Evolutionary conservation across 371 early-diverging fungal species (phyloP).

Genomic region (Mortierella sp.): DNA sequence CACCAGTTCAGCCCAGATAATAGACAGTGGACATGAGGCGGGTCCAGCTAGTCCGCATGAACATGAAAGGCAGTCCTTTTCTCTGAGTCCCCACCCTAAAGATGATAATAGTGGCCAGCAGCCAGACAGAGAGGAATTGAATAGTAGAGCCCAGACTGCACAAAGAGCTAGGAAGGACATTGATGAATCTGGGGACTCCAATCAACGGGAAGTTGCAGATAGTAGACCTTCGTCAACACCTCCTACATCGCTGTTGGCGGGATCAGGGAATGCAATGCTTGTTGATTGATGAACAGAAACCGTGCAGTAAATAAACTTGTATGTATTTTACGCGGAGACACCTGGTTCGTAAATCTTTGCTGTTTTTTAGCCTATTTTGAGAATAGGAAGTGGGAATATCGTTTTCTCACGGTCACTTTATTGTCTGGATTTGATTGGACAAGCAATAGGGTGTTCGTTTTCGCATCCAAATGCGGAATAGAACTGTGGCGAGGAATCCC

Average conservation of each 20-base stretch:
- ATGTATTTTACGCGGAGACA: no score
- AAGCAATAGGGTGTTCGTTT: background rate
- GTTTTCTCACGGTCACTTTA: constrained; percentile 4
- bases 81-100: background rate
- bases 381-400: background rate
- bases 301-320: background rate
- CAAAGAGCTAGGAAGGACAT: background rate
- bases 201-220: background rate
- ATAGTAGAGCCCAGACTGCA: background rate
- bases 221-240: background rate
- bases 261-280: constrained; percentile 4
- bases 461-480: constrained; percentile 2
- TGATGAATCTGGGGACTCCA: background rate
- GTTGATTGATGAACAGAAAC: constrained; percentile 6
- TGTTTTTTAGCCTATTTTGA: no score
- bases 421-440: background rate
- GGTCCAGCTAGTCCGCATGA: background rate
- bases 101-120: background rate
- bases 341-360: no score
- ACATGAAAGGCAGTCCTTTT: background rate
- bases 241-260: background rate
- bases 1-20: background rate
- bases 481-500: background rate
- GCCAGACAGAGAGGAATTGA: background rate
- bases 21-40: background rate